phyloP scores from a whole-genome alignment of 805 yeast genomes.

The Kregervanrija pseudodelftensis region DNA sequence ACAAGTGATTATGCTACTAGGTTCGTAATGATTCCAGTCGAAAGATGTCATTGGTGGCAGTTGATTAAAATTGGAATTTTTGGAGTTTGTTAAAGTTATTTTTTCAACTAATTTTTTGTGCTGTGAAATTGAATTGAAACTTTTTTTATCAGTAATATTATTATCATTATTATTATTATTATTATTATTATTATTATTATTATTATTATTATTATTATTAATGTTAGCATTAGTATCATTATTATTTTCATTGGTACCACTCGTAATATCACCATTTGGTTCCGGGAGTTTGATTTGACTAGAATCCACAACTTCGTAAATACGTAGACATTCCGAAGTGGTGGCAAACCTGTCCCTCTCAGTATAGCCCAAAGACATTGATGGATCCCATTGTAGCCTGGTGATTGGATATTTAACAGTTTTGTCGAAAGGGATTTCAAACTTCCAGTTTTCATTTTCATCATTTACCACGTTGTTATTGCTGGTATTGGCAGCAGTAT shows the following conservation, averaged over 20 bases:
- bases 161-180: constrained; percentile 1
- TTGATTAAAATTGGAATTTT: constrained; percentile 37
- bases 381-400: constrained; percentile 66
- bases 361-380: constrained; percentile 22
- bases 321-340: constrained; percentile 62
- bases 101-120: constrained; percentile 28
- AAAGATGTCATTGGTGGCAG: constrained; percentile 89
- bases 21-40: constrained; percentile 80
- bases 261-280: neutral
- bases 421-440: constrained; percentile 7
- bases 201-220: constrained; percentile 1
- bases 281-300: neutral
- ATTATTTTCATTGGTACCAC: constrained; percentile 6
- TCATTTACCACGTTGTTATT: constrained; percentile 14
- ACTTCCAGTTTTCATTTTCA: constrained; percentile 5
- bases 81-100: constrained; percentile 34
- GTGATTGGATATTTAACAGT: constrained; percentile 64
- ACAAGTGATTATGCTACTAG: constrained; percentile 68
- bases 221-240: constrained; percentile 1
- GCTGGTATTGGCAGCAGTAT: neutral
- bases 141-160: too few species aligned
- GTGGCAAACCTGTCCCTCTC: constrained; percentile 49
- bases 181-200: constrained; percentile 1
- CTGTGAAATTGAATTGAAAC: too few species aligned
- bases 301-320: constrained; percentile 28